Base-by-base conservation (phyloP, 2,329 filamentous ascomycete species). In the Hansfordia pulvinata region DNA sequence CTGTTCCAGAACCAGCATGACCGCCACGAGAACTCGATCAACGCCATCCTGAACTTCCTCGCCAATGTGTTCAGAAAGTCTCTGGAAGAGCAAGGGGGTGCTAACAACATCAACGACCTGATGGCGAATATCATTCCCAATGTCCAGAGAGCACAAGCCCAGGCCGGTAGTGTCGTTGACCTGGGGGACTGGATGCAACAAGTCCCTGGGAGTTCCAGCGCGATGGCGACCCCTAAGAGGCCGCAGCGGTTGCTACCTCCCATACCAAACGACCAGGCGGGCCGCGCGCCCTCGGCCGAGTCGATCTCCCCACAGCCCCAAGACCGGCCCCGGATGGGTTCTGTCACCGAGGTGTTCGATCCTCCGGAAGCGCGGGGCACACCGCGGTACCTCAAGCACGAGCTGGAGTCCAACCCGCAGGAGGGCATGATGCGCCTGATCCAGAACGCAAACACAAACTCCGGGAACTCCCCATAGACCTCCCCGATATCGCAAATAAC, bases 11-110 rank as follows among this genome's bases (percentile, higher is more conserved):
- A 73, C 32, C 74, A 93, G 46, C 88, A 96, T 45, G 85, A 88
- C 40, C 76, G 90, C n/a, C 90, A 98, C 44, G 90, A 98, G 48
- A 93, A 88, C 47, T 94, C 88, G 1, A 96, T 98, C 53, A 96
- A 94, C 45, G 88, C 88, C n/a, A 96, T 98, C 35, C 66, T 98
- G 21, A 93, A 86, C 26, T 96, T 98, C 51, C 66, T 98, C 12
- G 90, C 88, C 23, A 96, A 92, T 9, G 88, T 98, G 21, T 98
- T 96, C 55, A 80, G 93, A 35, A 79, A 92, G 44, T 93, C 84
- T 35, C 58, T 98, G 26, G 86, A 94, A 47, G 83, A 86, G 19
- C 79, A 88, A 40, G 76, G 75, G 17, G 69, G 70, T 11, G 64
- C 71, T 2, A 73, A 82, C 44, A 88, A 82, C 33, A 69, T 96